phyloP scores from a whole-genome alignment of 352 stramenopile genomes.

The Globisporangium echinulatum region DNA sequence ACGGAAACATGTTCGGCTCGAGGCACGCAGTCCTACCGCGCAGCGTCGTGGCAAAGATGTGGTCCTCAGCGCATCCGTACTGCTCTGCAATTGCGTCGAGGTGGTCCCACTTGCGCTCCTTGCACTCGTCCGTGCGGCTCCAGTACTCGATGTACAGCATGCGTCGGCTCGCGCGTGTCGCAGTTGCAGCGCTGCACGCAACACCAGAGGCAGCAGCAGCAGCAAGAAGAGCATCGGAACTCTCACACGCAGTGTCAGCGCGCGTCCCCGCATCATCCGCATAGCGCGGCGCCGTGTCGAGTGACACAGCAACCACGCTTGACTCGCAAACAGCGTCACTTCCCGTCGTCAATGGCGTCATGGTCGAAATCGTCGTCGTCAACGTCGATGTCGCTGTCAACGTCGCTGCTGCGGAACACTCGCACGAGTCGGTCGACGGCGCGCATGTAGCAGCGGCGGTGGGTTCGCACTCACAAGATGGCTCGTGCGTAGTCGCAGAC shows the following conservation, averaged over 20 bases:
- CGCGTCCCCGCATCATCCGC: constrained; percentile 12
- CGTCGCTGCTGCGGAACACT: constrained; percentile 3
- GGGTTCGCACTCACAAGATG: no score
- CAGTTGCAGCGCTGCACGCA: background rate
- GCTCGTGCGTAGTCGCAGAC: no score
- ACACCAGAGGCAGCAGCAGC: constrained; percentile 40
- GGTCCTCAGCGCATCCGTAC: constrained; percentile 68
- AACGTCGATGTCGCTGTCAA: constrained; percentile 9
- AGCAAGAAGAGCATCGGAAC: constrained; percentile 8
- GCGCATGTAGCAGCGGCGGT: no score
- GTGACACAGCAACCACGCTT: background rate
- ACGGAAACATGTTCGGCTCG: constrained; percentile 89
- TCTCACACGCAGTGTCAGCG: constrained; percentile 19
- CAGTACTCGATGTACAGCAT: constrained; percentile 88
- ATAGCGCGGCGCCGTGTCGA: background rate
- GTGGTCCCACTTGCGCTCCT: constrained; percentile 86
- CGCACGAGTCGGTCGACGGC: no score
- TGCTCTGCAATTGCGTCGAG: constrained; percentile 76
- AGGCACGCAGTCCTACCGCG: constrained; percentile 76
- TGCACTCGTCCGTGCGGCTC: constrained; percentile 83
- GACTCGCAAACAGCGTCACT: no score
- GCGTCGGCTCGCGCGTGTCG: constrained; percentile 34
- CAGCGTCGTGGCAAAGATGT: constrained; percentile 78
- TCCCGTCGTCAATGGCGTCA: background rate
- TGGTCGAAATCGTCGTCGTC: background rate